Conservation (phyloP, 345 rosid genomes). For the Laguncularia racemosa region DNA sequence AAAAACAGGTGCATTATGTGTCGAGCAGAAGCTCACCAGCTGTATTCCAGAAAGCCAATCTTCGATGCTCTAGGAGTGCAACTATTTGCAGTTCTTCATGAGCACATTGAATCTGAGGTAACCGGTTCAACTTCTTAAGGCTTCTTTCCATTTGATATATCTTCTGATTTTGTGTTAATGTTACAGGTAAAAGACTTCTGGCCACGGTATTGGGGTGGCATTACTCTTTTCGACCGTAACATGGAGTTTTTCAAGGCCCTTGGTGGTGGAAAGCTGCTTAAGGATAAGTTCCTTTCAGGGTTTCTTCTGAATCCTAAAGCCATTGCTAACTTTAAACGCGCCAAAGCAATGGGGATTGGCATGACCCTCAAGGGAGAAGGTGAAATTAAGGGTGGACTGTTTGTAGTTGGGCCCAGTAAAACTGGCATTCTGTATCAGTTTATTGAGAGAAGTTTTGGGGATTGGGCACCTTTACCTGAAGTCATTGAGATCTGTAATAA, state of each 20-base stretch:
- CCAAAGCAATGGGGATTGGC: conserved; percentile 39
- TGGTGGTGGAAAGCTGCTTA: conserved; percentile 51
- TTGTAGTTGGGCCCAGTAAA: conserved; percentile 41
- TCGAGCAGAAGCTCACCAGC: conserved; percentile 69
- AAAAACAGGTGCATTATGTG: conserved; percentile 63
- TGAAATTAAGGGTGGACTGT: conserved; percentile 58
- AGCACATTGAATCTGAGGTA: conserved; percentile 61
- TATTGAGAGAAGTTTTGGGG: conserved; percentile 65
- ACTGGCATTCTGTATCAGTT: conserved; percentile 56
- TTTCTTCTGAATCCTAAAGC: conserved; percentile 57
- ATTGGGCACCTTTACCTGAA: conserved; percentile 61
- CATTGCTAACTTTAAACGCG: conserved; percentile 57
- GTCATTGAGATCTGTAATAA: conserved; percentile 39
- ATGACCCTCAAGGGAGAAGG: conserved; percentile 60
- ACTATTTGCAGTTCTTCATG: conserved; percentile 54
- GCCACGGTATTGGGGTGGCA: conserved; percentile 72
- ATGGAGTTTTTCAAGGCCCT: conserved; percentile 62
- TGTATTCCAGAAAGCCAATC: conserved; percentile 47
- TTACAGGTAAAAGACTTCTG: conserved; percentile 54
- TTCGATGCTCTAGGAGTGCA: conserved; percentile 59
- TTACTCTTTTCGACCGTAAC: conserved; percentile 32
- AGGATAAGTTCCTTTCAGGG: conserved; percentile 57
- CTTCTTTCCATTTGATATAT: conserved; percentile 5
- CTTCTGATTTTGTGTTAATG: conserved; percentile 1
- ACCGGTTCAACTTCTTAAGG: background rate